Evolutionary conservation across 2,329 filamentous ascomycete species (phyloP), one percentile per base, ranked within the genome.

Genomic region (Chalara sp.): DNA sequence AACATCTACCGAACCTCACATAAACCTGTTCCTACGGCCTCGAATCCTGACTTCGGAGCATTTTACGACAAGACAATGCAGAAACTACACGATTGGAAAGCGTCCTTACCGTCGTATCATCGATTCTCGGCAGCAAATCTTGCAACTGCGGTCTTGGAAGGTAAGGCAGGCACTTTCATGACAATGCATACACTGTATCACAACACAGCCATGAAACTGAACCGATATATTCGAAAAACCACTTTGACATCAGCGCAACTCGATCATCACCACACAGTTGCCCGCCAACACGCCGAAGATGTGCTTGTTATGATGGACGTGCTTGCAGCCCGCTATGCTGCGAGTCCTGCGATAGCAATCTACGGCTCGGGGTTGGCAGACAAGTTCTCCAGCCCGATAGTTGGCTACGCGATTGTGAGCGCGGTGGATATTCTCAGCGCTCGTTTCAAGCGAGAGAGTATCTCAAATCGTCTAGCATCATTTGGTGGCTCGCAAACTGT

Each of bases 161-260:
- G 76, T 30, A 79, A 76, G 56, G 70, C 76, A 1, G 81, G 81
- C 5, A 74, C 75, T 0, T 84, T 83, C 61, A 68, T 86, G 49
- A 78, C 76, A 1, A 77, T 86, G 65, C 84, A 88, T 63, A 70
- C 84, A 31, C 69, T 87, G n/a, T 84, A 84, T 63, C 77, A 85
- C 62, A 76, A 80, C 44, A 75, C 81, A 1, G 67, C 81, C 59
- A 77, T 87, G 66, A 81, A 82, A 56, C 70, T 87, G 32, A 83
- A 85, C 58, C 77, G 86, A 39, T 78, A 85, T 59, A 74, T 75
- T 10, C 71, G 73, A 7, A 67, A 70, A 52, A 64, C 67, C 8
- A 67, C 66, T 33, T 64, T 79, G 4, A 67, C 69, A 4, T 56
- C 66, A 0, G 68, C 73, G 2, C 61, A 68, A 32, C 63, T 76